Base-by-base conservation (phyloP, 1,284 basidiomycete genomes). In the Fomitopsis pinicola region DNA sequence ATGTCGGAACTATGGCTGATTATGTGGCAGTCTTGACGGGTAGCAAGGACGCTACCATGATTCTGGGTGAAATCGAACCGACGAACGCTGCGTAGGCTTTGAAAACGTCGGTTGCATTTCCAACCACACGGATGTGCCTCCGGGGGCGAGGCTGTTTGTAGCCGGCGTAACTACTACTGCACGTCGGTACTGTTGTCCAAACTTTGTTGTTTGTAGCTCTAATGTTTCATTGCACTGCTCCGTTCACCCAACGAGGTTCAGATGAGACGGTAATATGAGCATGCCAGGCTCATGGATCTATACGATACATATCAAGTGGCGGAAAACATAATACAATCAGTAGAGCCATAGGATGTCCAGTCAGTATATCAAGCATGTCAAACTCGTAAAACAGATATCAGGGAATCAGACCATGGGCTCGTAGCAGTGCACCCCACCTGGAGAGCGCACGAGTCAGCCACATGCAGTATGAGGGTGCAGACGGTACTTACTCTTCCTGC, bases 21-120 rank as follows among this genome's bases (percentile, higher is more conserved):
- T 62, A 9, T 22, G 45, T 62, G 48, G 26, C 59, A 91, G 89
- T 95, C 65, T 79, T 96, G 57, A 95, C 93, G 1, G 88, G 84
- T 42, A 94, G 93, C 75, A 95, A 95, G 74, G 94, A 96, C 68
- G 87, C 84, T 22, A 95, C 91, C 22, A 89, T 97, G 87, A 80
- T 96, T 45, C 75, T 97, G 59, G 95, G 95, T 26, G 95, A 97
- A 76, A 84, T 97, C 48, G 92, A 95, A 68, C 82, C 80, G 12
- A 69, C 67, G 33, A 45, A 72, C 9, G 63, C 63, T 42, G 63
- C 68, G 42, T 75, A 67, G 48, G 5, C 55, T n/a, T 55, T 36
- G 9, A 8, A 40, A 40, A 40, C 12, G 14, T 15, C 14, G 38
- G 38, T 38, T 44, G 40, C 42, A 45, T 45, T 8, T 8, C 14